These are phyloP conservation scores for Phytophthora ramorum DNA, from an alignment of 352 stramenopile species.

Conservation along the genomic window DNA sequence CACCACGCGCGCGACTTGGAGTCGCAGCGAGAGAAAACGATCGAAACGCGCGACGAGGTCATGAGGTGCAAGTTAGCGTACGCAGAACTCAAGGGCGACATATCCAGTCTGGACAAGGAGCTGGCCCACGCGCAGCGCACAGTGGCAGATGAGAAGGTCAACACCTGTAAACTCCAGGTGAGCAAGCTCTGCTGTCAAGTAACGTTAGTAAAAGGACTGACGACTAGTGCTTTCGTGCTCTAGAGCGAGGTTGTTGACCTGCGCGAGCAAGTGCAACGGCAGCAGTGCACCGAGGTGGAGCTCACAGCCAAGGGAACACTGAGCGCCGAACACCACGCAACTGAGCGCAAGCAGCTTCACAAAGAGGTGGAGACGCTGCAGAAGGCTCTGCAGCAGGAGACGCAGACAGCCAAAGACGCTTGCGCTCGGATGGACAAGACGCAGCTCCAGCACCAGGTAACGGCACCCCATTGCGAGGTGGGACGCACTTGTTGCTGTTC, in stretches of 20 bases:
- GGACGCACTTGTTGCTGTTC: not conserved
- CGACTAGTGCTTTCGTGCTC: not conserved
- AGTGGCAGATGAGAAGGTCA: constrained; percentile 22
- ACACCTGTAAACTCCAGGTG: constrained; percentile 33
- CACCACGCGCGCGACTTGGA: constrained; percentile 20
- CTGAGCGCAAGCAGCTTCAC: constrained; percentile 38
- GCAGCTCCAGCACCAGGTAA: constrained; percentile 31
- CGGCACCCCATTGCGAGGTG: not conserved
- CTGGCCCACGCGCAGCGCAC: constrained; percentile 18
- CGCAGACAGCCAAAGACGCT: constrained; percentile 9
- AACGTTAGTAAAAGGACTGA: not conserved
- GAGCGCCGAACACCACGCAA: constrained; percentile 31
- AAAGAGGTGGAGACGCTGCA: constrained; percentile 30
- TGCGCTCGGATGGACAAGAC: constrained; percentile 8
- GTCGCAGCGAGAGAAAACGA: constrained; percentile 21
- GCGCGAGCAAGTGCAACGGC: constrained; percentile 21
- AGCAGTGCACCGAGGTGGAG: constrained; percentile 36
- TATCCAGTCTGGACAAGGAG: constrained; percentile 41
- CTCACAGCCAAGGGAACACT: constrained; percentile 31
- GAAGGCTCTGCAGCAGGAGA: constrained; percentile 20
- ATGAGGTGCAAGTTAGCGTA: constrained; percentile 33
- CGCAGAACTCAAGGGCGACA: constrained; percentile 35
- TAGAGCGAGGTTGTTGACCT: constrained; percentile 28
- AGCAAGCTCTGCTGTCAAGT: not conserved
- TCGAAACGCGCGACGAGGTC: constrained; percentile 27